A percentile compares a stretch with the other conserved stretches of the same genome.
Conservation (phyloP, 495 filamentous ascomycete species). For the Neurospora sublineolata region DNA sequence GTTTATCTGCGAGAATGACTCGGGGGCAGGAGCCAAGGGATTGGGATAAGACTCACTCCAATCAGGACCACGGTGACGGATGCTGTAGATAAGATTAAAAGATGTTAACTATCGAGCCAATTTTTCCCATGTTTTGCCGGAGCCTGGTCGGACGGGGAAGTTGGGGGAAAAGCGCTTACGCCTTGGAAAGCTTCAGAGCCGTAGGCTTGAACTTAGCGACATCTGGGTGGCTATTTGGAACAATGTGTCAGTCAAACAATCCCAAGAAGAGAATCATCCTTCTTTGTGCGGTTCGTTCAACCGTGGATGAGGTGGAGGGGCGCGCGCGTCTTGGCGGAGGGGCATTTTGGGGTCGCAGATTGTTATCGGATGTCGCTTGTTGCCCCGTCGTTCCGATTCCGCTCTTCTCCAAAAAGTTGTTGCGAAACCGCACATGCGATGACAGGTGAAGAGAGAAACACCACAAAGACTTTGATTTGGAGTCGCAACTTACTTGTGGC, state of each 20-base stretch:
- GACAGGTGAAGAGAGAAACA: neutral
- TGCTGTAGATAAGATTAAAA: slow-evolving; percentile 42
- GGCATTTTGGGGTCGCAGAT: slow-evolving; percentile 4
- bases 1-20: slow-evolving; percentile 9
- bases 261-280: neutral
- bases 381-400: slow-evolving; percentile 22
- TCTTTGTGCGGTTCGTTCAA: neutral
- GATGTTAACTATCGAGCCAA: slow-evolving; percentile 28
- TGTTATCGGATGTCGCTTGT: neutral
- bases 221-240: slow-evolving; percentile 67
- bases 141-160: neutral
- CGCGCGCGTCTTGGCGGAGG: slow-evolving; percentile 7
- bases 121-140: neutral
- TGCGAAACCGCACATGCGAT: slow-evolving; percentile 2
- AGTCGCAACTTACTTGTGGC: slow-evolving; percentile 58
- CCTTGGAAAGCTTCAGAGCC: slow-evolving; percentile 89
- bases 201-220: slow-evolving; percentile 94
- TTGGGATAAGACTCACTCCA: slow-evolving; percentile 64
- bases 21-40: slow-evolving; percentile 4
- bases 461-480: neutral
- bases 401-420: slow-evolving; percentile 1
- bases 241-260: slow-evolving; percentile 3
- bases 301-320: slow-evolving; percentile 1
- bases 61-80: slow-evolving; percentile 94
- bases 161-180: slow-evolving; percentile 44